Evolutionary conservation across 306 rosid genomes (phyloP).

Genomic region (Malus fusca): DNA sequence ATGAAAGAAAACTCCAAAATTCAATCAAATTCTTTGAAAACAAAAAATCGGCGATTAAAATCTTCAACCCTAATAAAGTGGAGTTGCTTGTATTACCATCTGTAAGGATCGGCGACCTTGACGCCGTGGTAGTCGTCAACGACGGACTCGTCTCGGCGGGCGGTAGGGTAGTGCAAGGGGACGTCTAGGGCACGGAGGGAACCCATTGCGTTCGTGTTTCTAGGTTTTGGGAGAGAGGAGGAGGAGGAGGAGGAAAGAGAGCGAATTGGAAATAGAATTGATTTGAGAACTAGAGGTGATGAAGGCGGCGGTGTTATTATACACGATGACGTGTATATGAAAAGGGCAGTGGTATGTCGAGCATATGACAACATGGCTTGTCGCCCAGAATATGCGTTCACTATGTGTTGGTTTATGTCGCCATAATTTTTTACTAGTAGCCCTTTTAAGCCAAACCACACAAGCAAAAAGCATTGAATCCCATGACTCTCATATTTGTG

Average conservation of each 20-base stretch:
- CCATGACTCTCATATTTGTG: no score
- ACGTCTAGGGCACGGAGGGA: slow-evolving; percentile 31
- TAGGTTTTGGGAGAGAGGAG: neutral
- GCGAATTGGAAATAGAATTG: neutral
- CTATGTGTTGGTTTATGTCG: no score
- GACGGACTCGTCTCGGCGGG: slow-evolving; percentile 64
- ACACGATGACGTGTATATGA: no score
- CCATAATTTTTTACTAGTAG: no score
- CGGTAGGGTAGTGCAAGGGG: slow-evolving; percentile 45
- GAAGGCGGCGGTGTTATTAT: neutral
- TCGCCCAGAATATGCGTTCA: neutral
- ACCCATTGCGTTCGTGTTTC: slow-evolving; percentile 39
- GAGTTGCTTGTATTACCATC: slow-evolving; percentile 38
- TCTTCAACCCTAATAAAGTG: neutral
- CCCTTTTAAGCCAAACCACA: no score
- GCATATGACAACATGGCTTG: slow-evolving; percentile 30
- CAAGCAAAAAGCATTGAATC: no score
- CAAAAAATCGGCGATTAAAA: neutral
- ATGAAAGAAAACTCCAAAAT: neutral
- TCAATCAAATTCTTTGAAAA: neutral
- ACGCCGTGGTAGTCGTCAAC: slow-evolving; percentile 69
- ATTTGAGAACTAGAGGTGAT: neutral
- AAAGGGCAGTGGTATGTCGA: slow-evolving; percentile 10
- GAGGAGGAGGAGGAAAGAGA: neutral
- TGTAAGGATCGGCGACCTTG: slow-evolving; percentile 59